These are phyloP conservation scores for Schizosaccharomyces osmophilus DNA, from an alignment of 805 yeast genomes.

Conservation along the genomic window DNA sequence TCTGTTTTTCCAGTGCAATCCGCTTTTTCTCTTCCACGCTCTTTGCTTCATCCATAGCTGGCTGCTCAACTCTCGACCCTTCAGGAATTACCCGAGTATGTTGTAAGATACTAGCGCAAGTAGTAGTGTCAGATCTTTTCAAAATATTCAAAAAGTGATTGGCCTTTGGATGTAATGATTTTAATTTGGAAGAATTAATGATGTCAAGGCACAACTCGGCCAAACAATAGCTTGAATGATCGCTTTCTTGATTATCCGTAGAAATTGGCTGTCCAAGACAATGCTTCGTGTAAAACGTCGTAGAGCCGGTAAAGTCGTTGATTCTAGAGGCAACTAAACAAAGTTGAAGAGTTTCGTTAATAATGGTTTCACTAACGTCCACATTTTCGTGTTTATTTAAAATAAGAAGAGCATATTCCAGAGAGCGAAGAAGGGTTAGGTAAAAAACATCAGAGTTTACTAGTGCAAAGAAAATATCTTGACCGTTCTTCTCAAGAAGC, in stretches of 20 bases:
- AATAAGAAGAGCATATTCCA: not conserved
- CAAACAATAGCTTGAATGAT: not conserved
- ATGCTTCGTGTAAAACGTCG: not conserved
- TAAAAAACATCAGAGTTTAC: not conserved
- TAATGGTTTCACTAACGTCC: not conserved
- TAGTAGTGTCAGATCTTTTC: not conserved
- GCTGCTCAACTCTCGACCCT: too few species aligned
- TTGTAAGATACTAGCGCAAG: not conserved
- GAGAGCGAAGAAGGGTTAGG: not conserved
- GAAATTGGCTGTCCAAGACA: too few species aligned
- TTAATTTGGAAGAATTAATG: not conserved
- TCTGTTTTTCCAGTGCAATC: slow-evolving; percentile 40
- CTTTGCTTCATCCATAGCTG: slow-evolving; percentile 21
- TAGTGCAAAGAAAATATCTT: not conserved
- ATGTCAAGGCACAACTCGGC: not conserved
- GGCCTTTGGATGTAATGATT: not conserved
- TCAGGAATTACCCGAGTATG: not conserved
- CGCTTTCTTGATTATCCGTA: not conserved
- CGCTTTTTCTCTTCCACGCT: slow-evolving; percentile 19
- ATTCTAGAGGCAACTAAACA: not conserved
- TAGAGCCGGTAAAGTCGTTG: not conserved
- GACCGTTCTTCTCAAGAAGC: not conserved
- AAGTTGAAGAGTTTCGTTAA: not conserved
- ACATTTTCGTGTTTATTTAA: not conserved
- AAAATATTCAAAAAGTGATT: not conserved